Evolutionary conservation across 306 rosid species (phyloP).

Genomic region (Casuarina equisetifolia): DNA sequence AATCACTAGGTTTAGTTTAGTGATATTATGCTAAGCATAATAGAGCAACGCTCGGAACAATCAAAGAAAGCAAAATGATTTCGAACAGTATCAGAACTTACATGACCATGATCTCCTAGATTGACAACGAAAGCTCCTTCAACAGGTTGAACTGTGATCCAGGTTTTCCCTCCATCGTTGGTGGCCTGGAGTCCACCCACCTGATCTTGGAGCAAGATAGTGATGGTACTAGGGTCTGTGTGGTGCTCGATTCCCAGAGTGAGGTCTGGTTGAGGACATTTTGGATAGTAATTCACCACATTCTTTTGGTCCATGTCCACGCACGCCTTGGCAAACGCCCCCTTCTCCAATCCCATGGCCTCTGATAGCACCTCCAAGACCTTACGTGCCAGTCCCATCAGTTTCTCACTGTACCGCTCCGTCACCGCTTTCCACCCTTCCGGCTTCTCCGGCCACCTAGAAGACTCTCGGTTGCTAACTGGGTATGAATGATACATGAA

Average conservation of each 20-base stretch:
- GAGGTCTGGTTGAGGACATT: conserved; percentile 88
- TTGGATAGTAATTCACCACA: conserved; percentile 79
- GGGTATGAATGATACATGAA: conserved; percentile 74
- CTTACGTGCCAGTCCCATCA: conserved; percentile 73
- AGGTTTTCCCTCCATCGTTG: conserved; percentile 61
- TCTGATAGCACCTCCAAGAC: conserved; percentile 72
- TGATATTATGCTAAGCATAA: too few relatives aligned
- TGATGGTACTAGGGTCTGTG: conserved; percentile 91
- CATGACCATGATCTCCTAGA: conserved; percentile 95
- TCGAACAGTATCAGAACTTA: conserved; percentile 27
- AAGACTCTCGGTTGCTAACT: conserved; percentile 47
- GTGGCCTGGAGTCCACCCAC: conserved; percentile 97
- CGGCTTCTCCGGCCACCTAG: conserved; percentile 88
- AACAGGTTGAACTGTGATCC: conserved; percentile 90
- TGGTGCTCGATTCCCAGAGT: conserved; percentile 87
- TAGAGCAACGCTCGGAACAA: too few relatives aligned
- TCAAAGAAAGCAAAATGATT: too few relatives aligned
- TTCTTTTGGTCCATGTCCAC: conserved; percentile 90
- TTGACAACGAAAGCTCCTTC: conserved; percentile 88
- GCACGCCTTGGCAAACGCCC: conserved; percentile 68
- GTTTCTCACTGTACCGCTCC: conserved; percentile 63
- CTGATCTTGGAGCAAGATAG: conserved; percentile 80
- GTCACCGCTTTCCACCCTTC: conserved; percentile 66
- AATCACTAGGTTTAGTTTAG: too few relatives aligned
- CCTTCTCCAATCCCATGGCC: conserved; percentile 86